Percentiles rank a stretch among this genome's conserved stretches.
These are phyloP conservation scores for Aschersonia sp. DNA, from an alignment of 2,329 filamentous ascomycete species.

Conservation along the genomic window DNA sequence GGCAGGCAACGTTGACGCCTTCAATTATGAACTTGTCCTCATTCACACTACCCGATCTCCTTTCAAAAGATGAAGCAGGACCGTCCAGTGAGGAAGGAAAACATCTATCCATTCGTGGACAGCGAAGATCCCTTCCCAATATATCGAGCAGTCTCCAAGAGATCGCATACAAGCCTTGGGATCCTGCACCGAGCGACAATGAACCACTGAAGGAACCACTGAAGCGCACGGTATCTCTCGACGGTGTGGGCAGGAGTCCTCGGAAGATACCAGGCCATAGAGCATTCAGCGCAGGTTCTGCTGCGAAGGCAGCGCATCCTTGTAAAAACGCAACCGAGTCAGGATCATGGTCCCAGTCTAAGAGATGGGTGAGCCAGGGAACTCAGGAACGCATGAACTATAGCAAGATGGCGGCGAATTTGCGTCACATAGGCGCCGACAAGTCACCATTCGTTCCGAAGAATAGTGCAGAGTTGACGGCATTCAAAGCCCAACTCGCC, in stretches of 20 bases:
- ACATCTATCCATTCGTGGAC: too few species aligned
- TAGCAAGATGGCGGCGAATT: constrained; percentile 18
- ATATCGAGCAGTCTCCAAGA: too few species aligned
- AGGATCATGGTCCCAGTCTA: constrained; percentile 22
- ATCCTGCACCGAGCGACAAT: too few species aligned
- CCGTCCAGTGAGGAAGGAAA: too few species aligned
- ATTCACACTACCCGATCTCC: too few species aligned
- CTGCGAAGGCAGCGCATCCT: not conserved
- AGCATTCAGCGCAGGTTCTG: constrained; percentile 1
- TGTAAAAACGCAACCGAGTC: constrained; percentile 5
- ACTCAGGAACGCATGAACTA: constrained; percentile 18
- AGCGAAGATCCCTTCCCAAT: too few species aligned
- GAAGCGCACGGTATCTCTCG: not conserved
- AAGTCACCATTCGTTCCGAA: constrained; percentile 23
- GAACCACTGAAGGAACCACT: too few species aligned
- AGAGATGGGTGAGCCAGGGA: constrained; percentile 21
- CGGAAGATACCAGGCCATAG: not conserved
- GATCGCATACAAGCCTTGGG: too few species aligned
- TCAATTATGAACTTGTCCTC: too few species aligned
- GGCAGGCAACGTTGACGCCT: too few species aligned
- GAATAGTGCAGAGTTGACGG: constrained; percentile 17
- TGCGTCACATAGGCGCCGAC: constrained; percentile 19
- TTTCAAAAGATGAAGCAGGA: too few species aligned
- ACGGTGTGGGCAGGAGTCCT: not conserved
- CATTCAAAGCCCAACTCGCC: constrained; percentile 15